Conservation (phyloP, 177 flowering plant species). For the Tripterygium wilfordii region DNA sequence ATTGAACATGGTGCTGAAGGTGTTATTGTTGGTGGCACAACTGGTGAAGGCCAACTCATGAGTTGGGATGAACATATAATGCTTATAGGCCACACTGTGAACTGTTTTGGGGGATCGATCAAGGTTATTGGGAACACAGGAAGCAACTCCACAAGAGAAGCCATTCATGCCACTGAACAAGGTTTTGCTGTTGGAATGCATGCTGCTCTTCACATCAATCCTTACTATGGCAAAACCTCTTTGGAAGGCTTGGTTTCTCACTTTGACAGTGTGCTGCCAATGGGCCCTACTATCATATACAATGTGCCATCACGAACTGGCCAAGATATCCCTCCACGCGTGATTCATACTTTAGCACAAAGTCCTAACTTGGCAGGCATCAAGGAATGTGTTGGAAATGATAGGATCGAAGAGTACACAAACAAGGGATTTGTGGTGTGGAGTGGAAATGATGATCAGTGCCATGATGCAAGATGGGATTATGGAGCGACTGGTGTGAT, state of each 20-base stretch:
- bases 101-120: constrained; percentile 75
- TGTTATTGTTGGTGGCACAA: constrained; percentile 89
- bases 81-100: constrained; percentile 92
- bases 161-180: constrained; percentile 88
- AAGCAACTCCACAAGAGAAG: constrained; percentile 91
- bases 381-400: constrained; percentile 81
- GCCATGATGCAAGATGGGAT: constrained; percentile 82
- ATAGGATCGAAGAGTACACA: constrained; percentile 53
- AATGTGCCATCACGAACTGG: constrained; percentile 80
- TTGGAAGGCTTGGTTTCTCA: constrained; percentile 69
- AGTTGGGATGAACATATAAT: constrained; percentile 96
- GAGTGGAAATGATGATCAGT: constrained; percentile 87
- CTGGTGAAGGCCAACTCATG: constrained; percentile 96
- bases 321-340: constrained; percentile 80
- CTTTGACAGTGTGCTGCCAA: constrained; percentile 63
- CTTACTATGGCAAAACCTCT: constrained; percentile 91
- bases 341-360: constrained; percentile 46
- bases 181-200: constrained; percentile 98
- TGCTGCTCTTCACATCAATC: constrained; percentile 90
- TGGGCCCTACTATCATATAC: constrained; percentile 86
- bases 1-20: constrained; percentile 73
- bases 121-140: constrained; percentile 94
- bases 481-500: constrained; percentile 76
- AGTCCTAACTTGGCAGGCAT: constrained; percentile 70
- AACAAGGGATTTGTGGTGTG: constrained; percentile 64